phyloP scores from a whole-genome alignment of 1,139 yeast species.

The Hyphopichia buzzinii region DNA sequence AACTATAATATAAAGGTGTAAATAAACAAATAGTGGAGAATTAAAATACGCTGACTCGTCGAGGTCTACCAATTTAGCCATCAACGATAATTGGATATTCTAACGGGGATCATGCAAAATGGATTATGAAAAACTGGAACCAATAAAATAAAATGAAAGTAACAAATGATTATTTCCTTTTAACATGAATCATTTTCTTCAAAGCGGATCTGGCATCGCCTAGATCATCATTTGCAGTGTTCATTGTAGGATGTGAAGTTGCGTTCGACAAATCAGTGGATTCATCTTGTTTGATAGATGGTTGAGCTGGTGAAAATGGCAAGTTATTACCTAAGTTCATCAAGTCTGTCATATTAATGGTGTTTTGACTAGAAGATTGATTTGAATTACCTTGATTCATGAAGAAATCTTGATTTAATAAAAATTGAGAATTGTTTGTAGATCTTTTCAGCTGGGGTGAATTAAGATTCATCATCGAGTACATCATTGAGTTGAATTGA shows the following conservation, averaged over 20 bases:
- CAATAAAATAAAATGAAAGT: conserved; percentile 1
- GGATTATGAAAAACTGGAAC: neutral
- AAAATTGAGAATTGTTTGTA: conserved; percentile 19
- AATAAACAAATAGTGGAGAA: neutral
- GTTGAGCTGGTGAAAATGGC: neutral
- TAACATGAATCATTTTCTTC: conserved; percentile 38
- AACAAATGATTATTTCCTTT: conserved; percentile 18
- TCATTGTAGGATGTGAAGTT: conserved; percentile 9
- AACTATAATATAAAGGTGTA: neutral
- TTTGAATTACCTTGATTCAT: conserved; percentile 10
- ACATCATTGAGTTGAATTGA: conserved; percentile 44
- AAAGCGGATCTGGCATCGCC: conserved; percentile 44
- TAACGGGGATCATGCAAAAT: neutral
- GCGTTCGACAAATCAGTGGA: conserved; percentile 2
- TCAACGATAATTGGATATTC: neutral
- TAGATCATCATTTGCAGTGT: conserved; percentile 25
- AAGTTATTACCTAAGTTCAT: conserved; percentile 12
- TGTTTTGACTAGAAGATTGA: conserved; percentile 7
- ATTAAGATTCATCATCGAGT: conserved; percentile 35
- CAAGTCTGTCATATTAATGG: conserved; percentile 21
- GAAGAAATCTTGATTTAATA: conserved; percentile 33
- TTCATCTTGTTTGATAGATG: neutral
- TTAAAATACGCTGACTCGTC: neutral
- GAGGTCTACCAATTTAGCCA: neutral
- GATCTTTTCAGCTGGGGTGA: conserved; percentile 31